These are phyloP conservation scores for Ehretia macrophylla DNA, from an alignment of 257 asterid genomes.

Conservation along the genomic window DNA sequence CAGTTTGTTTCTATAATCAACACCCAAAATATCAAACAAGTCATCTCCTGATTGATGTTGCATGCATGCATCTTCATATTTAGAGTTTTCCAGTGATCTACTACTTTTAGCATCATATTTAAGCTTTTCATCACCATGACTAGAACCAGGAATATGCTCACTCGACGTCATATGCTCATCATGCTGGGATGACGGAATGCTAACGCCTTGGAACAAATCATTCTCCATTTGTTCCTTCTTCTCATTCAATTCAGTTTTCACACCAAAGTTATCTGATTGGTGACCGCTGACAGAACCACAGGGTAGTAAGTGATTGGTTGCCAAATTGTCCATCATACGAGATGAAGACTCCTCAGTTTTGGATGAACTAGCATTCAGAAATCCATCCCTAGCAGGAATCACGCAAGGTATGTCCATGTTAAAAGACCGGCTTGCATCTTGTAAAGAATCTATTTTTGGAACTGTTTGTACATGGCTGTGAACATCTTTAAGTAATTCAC, in stretches of 20 bases:
- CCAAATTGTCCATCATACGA: constrained; percentile 17
- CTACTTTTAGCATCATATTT: constrained; percentile 21
- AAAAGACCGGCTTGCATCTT: constrained; percentile 24
- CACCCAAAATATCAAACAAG: constrained; percentile 78
- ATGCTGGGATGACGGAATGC: constrained; percentile 21
- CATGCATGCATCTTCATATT: constrained; percentile 27
- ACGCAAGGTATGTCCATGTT: constrained; percentile 16
- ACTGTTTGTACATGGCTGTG: constrained; percentile 17
- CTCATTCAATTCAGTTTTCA: constrained; percentile 17
- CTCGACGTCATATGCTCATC: constrained; percentile 16
- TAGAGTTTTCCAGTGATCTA: constrained; percentile 13
- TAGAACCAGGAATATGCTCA: constrained; percentile 26
- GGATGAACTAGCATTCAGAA: constrained; percentile 27
- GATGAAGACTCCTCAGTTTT: constrained; percentile 28
- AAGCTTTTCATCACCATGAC: constrained; percentile 27
- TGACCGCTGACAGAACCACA: constrained; percentile 19
- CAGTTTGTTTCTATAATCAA: constrained; percentile 62
- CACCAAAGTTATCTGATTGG: constrained; percentile 20
- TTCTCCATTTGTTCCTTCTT: constrained; percentile 22
- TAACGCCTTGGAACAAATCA: constrained; percentile 29
- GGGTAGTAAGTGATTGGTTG: constrained; percentile 23
- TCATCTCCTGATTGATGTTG: constrained; percentile 58
- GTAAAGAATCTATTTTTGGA: constrained; percentile 8
- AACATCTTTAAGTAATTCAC: constrained; percentile 18
- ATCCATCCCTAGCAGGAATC: constrained; percentile 11